Evolutionary conservation across 768 basidiomycete genomes (phyloP).

Genomic region (Candolleomyces eurysporus): DNA sequence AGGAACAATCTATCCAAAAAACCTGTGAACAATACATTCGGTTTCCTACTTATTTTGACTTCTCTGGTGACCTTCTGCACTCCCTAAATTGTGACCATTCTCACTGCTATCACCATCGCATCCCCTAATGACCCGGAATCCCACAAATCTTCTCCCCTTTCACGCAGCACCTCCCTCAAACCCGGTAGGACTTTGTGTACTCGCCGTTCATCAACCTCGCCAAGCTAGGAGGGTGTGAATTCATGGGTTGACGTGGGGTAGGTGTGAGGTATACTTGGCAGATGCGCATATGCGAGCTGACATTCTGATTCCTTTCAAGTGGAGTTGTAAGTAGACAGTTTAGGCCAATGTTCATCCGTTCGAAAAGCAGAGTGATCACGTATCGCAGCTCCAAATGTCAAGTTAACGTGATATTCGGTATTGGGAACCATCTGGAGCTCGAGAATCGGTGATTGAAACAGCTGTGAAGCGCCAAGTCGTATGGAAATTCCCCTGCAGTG

Average conservation of each 20-base stretch:
- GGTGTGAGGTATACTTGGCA: constrained; percentile 56
- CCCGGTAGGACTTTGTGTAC: constrained; percentile 26
- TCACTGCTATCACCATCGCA: not conserved
- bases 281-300: constrained; percentile 49
- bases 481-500: too few relatives aligned
- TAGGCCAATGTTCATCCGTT: too few relatives aligned
- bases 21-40: constrained; percentile 36
- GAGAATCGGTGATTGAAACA: too few relatives aligned
- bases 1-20: constrained; percentile 41
- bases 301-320: too few relatives aligned
- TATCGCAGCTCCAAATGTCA: too few relatives aligned
- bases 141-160: constrained; percentile 34
- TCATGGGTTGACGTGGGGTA: constrained; percentile 55
- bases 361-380: too few relatives aligned
- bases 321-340: too few relatives aligned
- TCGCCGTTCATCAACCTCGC: constrained; percentile 13
- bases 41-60: not conserved
- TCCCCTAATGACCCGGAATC: constrained; percentile 34
- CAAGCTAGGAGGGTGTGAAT: constrained; percentile 13
- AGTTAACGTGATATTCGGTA: too few relatives aligned
- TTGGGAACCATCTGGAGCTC: too few relatives aligned
- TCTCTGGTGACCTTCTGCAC: not conserved
- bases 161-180: constrained; percentile 34
- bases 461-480: too few relatives aligned
- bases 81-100: constrained; percentile 1